Conservation (phyloP, 345 rosid genomes). For the Nasturtium officinale region DNA sequence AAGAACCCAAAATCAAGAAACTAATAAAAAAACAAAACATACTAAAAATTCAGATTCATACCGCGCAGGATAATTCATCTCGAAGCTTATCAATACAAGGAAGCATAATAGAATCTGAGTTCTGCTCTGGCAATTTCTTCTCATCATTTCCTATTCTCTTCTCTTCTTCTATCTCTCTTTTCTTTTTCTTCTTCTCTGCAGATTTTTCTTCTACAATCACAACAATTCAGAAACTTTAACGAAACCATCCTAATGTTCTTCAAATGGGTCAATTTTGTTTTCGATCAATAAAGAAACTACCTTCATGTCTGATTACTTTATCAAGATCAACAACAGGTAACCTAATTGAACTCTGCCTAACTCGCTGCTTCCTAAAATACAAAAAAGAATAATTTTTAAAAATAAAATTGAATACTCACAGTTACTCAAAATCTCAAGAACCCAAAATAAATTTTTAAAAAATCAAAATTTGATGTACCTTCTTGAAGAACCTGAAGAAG, state of each 20-base stretch:
- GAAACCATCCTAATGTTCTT: not conserved
- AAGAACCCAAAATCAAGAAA: slow-evolving; percentile 5
- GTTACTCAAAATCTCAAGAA: slow-evolving; percentile 7
- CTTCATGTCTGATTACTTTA: slow-evolving; percentile 48
- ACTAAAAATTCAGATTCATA: slow-evolving; percentile 45
- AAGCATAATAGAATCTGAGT: slow-evolving; percentile 40
- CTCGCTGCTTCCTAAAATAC: slow-evolving; percentile 58
- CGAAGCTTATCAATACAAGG: slow-evolving; percentile 81
- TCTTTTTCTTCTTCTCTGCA: slow-evolving; percentile 45
- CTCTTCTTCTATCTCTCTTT: slow-evolving; percentile 41
- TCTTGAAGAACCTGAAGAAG: slow-evolving; percentile 69
- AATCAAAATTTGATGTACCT: slow-evolving; percentile 48
- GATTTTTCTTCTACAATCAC: slow-evolving; percentile 28
- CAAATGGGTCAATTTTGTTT: not conserved
- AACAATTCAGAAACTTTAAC: slow-evolving; percentile 14
- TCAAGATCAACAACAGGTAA: slow-evolving; percentile 59
- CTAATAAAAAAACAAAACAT: not conserved
- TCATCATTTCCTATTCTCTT: slow-evolving; percentile 37
- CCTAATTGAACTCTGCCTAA: slow-evolving; percentile 50
- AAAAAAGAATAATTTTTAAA: not conserved
- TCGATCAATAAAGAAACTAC: slow-evolving; percentile 19
- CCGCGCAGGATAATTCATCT: slow-evolving; percentile 95
- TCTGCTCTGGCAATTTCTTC: slow-evolving; percentile 23
- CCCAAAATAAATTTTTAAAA: not conserved
- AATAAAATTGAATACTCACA: not conserved